Base-by-base conservation (phyloP, 2,329 filamentous ascomycete genomes). In the Phialophora chinensis region DNA sequence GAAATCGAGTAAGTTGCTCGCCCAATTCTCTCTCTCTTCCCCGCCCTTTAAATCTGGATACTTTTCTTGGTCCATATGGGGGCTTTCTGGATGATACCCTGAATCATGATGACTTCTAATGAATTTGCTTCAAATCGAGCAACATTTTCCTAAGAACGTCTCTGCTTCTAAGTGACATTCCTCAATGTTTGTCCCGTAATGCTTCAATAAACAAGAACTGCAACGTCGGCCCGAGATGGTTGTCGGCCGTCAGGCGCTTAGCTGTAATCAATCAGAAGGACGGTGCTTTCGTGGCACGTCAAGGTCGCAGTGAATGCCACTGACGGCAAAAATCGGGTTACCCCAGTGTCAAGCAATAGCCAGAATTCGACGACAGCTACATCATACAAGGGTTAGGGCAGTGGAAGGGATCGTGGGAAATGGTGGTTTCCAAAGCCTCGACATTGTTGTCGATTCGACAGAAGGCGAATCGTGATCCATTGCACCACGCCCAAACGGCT, bases 71-170 rank as follows among this genome's bases (percentile, higher is more conserved):
- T 44, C 14, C 23, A 27, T 29, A 23, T 52, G 20, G 25, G 25
- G 49, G 20, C 10, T 4, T 52, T 52, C 11, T 52, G 49, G 25
- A 52, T 52, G 49, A 52, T 52, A 52, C 49, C 49, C 49, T 8
- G 14, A 11, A 25, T 52, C 20, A 52, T 17, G 11, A 52, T 17
- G 49, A 52, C 27, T 23, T 44, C 17, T 20, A 52, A 52, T 52
- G 10, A 52, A 52, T 23, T 17, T 52, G 20, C 25, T n/a, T 44
- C 38, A 20, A 17, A 42, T 6, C 35, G 4, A n/a, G 8, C 38
- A 17, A 44, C n/a, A 8, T 7, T 6, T n/a, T n/a, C 17, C 17
- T 44, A n/a, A 2, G 5, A 44, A 44, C 6, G 6, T 44, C 38
- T 44, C 17, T 44, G 38, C 14, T 44, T 7, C n/a, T n/a, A 8